Evolutionary conservation across 805 yeast genomes (phyloP).

Genomic region (Jamesozyma piceae): DNA sequence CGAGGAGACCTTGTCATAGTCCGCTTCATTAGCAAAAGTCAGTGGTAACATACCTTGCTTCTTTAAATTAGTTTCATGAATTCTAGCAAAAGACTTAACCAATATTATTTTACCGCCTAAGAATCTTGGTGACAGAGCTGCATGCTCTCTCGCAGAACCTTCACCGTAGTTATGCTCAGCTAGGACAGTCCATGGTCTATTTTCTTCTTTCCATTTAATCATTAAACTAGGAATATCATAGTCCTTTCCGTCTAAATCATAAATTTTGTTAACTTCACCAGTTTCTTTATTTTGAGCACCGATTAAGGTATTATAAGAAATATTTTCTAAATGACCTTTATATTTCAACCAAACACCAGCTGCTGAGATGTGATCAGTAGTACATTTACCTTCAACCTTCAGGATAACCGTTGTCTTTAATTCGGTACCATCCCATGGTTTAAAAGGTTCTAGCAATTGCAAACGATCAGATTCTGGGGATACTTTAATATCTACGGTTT

Average conservation of each 20-base stretch:
- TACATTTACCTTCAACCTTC: constrained; percentile 96
- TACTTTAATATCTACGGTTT: constrained; percentile 55
- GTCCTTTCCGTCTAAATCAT: constrained; percentile 71
- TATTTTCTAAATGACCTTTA: constrained; percentile 94
- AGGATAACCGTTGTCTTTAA: constrained; percentile 63
- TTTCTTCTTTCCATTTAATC: constrained; percentile 87
- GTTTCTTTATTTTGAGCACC: constrained; percentile 97
- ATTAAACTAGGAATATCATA: constrained; percentile 89
- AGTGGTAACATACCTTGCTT: constrained; percentile 97
- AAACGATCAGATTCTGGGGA: constrained; percentile 85
- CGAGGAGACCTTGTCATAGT: constrained; percentile 70
- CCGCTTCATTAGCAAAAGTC: constrained; percentile 82
- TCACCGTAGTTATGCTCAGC: constrained; percentile 99
- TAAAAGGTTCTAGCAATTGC: constrained; percentile 82
- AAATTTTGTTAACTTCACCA: constrained; percentile 86
- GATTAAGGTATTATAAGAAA: constrained; percentile 86
- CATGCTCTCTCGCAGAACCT: constrained; percentile 98
- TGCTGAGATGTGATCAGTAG: constrained; percentile 97
- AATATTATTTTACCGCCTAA: constrained; percentile 83
- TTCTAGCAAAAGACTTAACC: constrained; percentile 94
- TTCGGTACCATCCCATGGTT: constrained; percentile 81
- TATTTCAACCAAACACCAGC: constrained; percentile 98
- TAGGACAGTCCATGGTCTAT: constrained; percentile 84
- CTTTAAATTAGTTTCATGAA: constrained; percentile 95
- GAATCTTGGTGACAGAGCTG: constrained; percentile 91